Percentiles rank a stretch among this genome's conserved stretches.
Conservation (phyloP, 179 eudicot genomes). For the Amaranthus tricolor region DNA sequence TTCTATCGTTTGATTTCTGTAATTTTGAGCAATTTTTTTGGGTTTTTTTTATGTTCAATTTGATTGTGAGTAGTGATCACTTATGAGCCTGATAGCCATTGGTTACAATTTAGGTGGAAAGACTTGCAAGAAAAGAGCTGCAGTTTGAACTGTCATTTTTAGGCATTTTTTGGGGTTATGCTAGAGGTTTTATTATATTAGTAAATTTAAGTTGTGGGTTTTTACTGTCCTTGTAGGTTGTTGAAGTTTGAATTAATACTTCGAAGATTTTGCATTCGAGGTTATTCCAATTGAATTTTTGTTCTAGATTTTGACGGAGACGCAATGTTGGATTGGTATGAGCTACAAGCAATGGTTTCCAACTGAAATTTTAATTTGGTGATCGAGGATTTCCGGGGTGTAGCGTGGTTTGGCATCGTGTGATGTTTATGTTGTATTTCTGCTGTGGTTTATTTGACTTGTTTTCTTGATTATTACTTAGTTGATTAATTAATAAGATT, state of each 20-base stretch:
- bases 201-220: slow-evolving; percentile 10
- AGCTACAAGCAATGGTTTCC: not conserved
- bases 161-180: not conserved
- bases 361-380: not conserved
- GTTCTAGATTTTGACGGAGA: not conserved
- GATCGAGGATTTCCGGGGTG: no score
- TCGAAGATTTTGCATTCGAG: slow-evolving; percentile 16
- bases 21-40: not conserved
- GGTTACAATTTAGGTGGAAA: not conserved
- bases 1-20: not conserved
- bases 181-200: not conserved
- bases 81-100: slow-evolving; percentile 13
- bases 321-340: not conserved
- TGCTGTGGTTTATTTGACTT: slow-evolving; percentile 23
- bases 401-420: not conserved
- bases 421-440: slow-evolving; percentile 10
- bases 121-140: not conserved
- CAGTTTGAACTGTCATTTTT: not conserved
- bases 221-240: not conserved
- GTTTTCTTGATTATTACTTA: not conserved
- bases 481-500: slow-evolving; percentile 7
- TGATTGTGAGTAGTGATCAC: slow-evolving; percentile 18
- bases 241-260: slow-evolving; percentile 13
- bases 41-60: slow-evolving; percentile 1
- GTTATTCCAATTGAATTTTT: slow-evolving; percentile 7